Evolutionary conservation across 2,329 filamentous ascomycete species (phyloP).

Genomic region (Coniochaeta sp.): DNA sequence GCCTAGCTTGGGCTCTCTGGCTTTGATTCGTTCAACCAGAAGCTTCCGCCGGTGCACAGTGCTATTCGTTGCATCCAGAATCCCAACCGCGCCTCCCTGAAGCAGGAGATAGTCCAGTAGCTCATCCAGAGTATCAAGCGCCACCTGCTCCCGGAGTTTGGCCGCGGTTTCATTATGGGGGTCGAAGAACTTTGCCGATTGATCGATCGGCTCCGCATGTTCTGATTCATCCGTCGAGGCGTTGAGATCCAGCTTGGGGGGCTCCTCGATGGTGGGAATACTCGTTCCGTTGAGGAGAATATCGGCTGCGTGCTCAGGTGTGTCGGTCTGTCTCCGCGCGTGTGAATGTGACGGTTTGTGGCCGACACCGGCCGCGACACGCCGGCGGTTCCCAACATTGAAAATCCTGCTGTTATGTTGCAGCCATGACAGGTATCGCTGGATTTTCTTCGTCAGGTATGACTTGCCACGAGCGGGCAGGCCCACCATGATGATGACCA

Average conservation of each 20-base stretch:
- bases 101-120: conserved; percentile 81
- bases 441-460: conserved; percentile 97
- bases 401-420: conserved; percentile 95
- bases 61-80: conserved; percentile 96
- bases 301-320: conserved; percentile 33
- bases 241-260: conserved; percentile 30
- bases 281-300: conserved; percentile 45
- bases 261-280: conserved; percentile 29
- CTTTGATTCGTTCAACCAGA: conserved; percentile 75
- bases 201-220: conserved; percentile 56
- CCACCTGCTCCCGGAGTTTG: conserved; percentile 81
- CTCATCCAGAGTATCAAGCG: conserved; percentile 87
- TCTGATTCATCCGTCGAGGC: conserved; percentile 4
- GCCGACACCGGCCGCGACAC: conserved; percentile 61
- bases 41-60: conserved; percentile 78
- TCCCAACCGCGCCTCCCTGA: conserved; percentile 80
- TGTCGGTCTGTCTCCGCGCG: conserved; percentile 17
- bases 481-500: conserved; percentile 98
- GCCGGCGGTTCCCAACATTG: conserved; percentile 89
- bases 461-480: conserved; percentile 93
- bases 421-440: conserved; percentile 92
- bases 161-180: conserved; percentile 78
- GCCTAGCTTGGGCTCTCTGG: conserved; percentile 77
- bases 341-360: conserved; percentile 2
- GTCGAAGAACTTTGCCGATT: conserved; percentile 91